These are phyloP conservation scores for Geranium rotundifolium DNA, from an alignment of 345 rosid species.

Conservation along the genomic window DNA sequence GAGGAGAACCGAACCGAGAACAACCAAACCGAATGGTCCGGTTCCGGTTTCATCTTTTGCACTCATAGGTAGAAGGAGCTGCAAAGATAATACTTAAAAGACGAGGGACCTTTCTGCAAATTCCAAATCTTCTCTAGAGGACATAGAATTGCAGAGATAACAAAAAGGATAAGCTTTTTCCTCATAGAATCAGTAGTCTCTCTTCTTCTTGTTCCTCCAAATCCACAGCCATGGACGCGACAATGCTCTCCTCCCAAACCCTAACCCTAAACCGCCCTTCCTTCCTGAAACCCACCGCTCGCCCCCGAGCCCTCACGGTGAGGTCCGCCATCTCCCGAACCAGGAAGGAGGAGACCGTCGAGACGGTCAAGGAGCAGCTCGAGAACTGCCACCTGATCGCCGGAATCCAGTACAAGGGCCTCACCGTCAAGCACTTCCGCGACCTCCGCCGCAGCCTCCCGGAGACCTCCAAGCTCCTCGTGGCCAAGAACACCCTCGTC, in stretches of 20 bases:
- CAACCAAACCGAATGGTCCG: no score
- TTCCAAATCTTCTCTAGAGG: no score
- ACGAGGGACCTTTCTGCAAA: no score
- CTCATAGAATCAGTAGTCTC: no score
- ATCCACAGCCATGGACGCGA: conserved; percentile 41
- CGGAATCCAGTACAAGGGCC: conserved; percentile 61
- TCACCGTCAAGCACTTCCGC: conserved; percentile 81
- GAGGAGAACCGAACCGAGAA: no score
- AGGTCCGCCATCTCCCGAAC: conserved; percentile 69
- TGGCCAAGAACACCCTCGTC: conserved; percentile 85
- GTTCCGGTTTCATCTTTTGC: no score
- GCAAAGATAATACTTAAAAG: no score
- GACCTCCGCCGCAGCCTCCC: conserved; percentile 68
- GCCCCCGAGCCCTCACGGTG: conserved; percentile 27
- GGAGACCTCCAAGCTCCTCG: conserved; percentile 49
- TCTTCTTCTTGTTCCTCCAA: conserved; percentile 1
- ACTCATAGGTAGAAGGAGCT: no score
- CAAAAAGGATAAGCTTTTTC: no score
- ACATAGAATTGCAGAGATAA: no score
- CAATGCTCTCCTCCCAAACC: conserved; percentile 41
- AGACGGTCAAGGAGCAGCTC: conserved; percentile 59
- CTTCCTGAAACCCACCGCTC: conserved; percentile 10
- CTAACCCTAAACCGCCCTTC: conserved; percentile 12
- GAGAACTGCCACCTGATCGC: conserved; percentile 78
- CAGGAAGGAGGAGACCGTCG: conserved; percentile 81